Percentiles rank a stretch among this genome's conserved stretches.
These are phyloP conservation scores for Neurospora sp. DNA, from an alignment of 2,329 filamentous ascomycete species.

Conservation along the genomic window DNA sequence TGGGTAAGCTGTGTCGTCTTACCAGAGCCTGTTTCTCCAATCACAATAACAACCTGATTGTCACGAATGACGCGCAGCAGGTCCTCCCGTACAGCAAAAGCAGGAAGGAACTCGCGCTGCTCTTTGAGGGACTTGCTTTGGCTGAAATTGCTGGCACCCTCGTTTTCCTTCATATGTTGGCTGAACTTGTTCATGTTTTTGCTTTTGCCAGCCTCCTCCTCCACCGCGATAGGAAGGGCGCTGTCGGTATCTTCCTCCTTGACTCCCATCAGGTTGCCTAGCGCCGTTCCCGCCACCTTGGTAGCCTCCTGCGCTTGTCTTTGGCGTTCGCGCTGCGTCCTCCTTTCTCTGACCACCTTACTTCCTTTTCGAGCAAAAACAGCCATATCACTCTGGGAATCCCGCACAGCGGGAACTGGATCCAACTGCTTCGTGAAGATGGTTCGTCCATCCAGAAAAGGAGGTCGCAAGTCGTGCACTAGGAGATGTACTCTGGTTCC, in stretches of 20 bases:
- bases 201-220: slow-evolving; percentile 53
- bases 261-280: slow-evolving; percentile 92
- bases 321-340: slow-evolving; percentile 86
- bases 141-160: slow-evolving; percentile 84
- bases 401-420: slow-evolving; percentile 82
- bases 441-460: slow-evolving; percentile 87
- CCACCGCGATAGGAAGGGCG: slow-evolving; percentile 64
- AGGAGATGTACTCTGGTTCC: slow-evolving; percentile 80
- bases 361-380: slow-evolving; percentile 95
- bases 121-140: slow-evolving; percentile 83
- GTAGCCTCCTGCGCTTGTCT: slow-evolving; percentile 93
- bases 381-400: slow-evolving; percentile 96
- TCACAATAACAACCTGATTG: slow-evolving; percentile 94
- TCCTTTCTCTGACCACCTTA: slow-evolving; percentile 78
- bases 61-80: slow-evolving; percentile 84
- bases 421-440: slow-evolving; percentile 97
- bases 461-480: slow-evolving; percentile 86
- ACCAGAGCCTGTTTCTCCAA: slow-evolving; percentile 93
- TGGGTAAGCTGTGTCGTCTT: slow-evolving; percentile 98
- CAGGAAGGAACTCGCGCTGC: slow-evolving; percentile 85
- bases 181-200: slow-evolving; percentile 63
- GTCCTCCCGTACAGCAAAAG: slow-evolving; percentile 93
- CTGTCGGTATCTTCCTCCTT: slow-evolving; percentile 91
- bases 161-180: slow-evolving; percentile 77
- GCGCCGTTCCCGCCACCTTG: slow-evolving; percentile 78